Base-by-base conservation (phyloP, 1,139 yeast species). In the Candida buenavistaensis region DNA sequence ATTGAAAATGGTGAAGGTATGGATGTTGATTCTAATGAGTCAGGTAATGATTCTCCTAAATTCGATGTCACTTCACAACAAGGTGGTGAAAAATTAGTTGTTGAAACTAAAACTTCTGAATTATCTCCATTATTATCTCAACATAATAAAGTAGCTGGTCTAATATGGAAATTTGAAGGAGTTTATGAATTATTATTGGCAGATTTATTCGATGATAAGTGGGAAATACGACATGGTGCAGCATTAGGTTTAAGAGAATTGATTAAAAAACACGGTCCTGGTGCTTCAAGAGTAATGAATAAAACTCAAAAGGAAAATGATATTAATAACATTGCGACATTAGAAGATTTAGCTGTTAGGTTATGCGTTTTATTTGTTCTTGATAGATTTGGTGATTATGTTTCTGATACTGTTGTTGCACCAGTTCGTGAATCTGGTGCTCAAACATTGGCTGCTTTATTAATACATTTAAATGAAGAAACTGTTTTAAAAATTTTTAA, bases 161-260 rank as follows among this genome's bases (percentile, higher is more conserved):
- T 82, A 32, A 84, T 87, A 1, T 94, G 98, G 97, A 95, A 89
- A 39, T 87, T 90, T 49, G 97, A 90, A 67, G 96, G 97, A n/a
- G 82, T 92, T n/a, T 89, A 84, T 53, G 97, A 89, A 52, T 64
- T 90, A 21, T 61, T 94, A 28, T 66, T 88, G 44, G 80, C 80
- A 28, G 96, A 90, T 50, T 63, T 94, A 40, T 88, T 88, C 54
- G 83, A 84, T 46, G 94, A 87, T 29, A 72, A 75, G 35, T 94
- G 99, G 99, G 98, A 94, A 62, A 72, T 83, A 12, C 79, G 99
- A 49, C 99, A 94, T 59, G 99, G 98, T 26, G 92, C 97, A 0
- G 88, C 96, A 5, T 70, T 92, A 46, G 98, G 98, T 0, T 67
- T 94, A 30, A 73, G 98, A 54, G 98, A 92, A 56, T 68, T 94